phyloP scores from a whole-genome alignment of 192 early-diverging fungal species.

The Backusella luteola region DNA sequence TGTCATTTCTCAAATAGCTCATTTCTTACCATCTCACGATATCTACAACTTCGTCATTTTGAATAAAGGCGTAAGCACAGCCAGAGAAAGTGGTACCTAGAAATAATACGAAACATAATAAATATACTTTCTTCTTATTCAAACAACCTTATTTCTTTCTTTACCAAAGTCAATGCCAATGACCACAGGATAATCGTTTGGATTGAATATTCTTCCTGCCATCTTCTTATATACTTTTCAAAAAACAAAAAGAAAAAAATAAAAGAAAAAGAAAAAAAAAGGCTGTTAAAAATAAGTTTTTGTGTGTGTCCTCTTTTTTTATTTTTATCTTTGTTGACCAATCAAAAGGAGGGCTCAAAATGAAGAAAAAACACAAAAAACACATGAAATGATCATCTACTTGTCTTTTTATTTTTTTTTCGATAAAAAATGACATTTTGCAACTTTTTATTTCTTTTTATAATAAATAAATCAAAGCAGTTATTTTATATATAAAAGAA shows the following conservation, averaged over 20 bases:
- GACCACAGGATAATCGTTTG: conserved; percentile 33
- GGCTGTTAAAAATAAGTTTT: not conserved
- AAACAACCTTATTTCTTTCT: not conserved
- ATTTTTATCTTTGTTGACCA: too few species aligned
- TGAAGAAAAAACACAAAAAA: too few species aligned
- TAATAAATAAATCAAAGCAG: not conserved
- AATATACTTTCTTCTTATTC: not conserved
- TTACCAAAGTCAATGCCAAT: conserved; percentile 42
- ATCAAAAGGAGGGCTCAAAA: too few species aligned
- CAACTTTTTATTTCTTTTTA: not conserved
- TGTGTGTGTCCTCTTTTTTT: not conserved
- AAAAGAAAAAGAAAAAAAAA: not conserved
- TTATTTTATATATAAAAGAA: not conserved
- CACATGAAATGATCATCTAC: too few species aligned
- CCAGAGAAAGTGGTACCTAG: conserved; percentile 51
- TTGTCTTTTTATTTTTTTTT: too few species aligned
- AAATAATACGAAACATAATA: not conserved
- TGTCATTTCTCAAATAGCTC: not conserved
- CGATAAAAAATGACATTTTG: not conserved
- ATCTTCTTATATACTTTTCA: not conserved
- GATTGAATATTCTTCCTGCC: conserved; percentile 21
- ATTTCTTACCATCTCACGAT: conserved; percentile 31
- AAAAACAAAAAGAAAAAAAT: not conserved
- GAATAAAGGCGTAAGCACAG: conserved; percentile 49
- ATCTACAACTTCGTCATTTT: conserved; percentile 52